Conservation (phyloP, 1,284 basidiomycete species). For the Somion occarium region DNA sequence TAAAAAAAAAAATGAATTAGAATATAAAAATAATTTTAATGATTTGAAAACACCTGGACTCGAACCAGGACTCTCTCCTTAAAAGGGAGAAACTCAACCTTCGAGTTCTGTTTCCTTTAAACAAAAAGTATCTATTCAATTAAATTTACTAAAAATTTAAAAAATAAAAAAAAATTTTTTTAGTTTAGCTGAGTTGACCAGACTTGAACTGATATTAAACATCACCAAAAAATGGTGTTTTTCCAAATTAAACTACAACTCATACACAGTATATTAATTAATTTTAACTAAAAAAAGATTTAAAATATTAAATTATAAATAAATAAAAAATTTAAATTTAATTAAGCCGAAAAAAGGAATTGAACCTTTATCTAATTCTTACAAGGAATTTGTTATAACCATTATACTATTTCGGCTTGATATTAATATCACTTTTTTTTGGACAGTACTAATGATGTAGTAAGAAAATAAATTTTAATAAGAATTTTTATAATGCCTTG, state of each 20-base stretch:
- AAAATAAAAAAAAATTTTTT: background rate
- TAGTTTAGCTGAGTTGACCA: no score
- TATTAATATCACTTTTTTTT: background rate
- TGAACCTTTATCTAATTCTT: background rate
- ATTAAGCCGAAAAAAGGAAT: background rate
- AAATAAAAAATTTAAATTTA: no score
- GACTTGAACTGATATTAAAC: no score
- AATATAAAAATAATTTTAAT: no score
- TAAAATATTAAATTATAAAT: no score
- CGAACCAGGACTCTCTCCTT: slow-evolving; percentile 17
- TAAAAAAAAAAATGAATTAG: no score
- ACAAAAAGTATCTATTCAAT: background rate
- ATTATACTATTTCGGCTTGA: background rate
- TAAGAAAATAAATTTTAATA: background rate
- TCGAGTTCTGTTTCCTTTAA: slow-evolving; percentile 8
- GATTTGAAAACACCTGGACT: slow-evolving; percentile 13
- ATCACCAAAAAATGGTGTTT: no score
- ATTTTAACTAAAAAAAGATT: no score
- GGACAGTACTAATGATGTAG: background rate
- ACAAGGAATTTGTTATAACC: background rate
- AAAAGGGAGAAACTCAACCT: slow-evolving; percentile 18
- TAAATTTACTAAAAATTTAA: background rate
- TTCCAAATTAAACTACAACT: no score
- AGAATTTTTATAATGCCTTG: background rate
- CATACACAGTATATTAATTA: no score